Conservation (phyloP, 208 protist genomes). For the Crithidia mellificae region DNA sequence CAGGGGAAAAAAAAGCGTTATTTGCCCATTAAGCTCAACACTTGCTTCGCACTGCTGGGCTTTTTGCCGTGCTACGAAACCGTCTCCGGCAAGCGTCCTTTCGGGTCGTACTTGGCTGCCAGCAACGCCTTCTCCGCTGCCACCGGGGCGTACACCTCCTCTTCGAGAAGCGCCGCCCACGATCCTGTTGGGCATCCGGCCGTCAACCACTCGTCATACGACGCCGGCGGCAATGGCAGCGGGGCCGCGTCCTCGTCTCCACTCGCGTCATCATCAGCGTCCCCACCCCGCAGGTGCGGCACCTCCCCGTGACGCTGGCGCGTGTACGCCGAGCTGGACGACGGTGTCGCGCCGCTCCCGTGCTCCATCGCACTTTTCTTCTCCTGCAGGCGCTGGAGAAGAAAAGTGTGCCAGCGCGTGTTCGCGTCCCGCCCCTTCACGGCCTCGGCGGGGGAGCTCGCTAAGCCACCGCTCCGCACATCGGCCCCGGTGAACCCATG, state of each 20-base stretch:
- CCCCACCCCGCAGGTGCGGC: neutral
- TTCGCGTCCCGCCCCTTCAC: slow-evolving; percentile 8
- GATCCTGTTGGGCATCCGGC: slow-evolving; percentile 48
- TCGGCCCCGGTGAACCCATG: too few species aligned
- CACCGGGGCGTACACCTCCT: slow-evolving; percentile 64
- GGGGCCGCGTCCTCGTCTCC: slow-evolving; percentile 17
- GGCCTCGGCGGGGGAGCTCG: neutral
- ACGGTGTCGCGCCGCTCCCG: neutral
- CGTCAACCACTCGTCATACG: slow-evolving; percentile 63
- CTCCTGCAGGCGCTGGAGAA: slow-evolving; percentile 8
- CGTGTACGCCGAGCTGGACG: neutral
- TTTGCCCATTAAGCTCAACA: too few species aligned
- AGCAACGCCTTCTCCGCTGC: slow-evolving; percentile 53
- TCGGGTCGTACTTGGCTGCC: slow-evolving; percentile 52
- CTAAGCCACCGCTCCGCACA: neutral
- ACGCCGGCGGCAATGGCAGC: slow-evolving; percentile 14
- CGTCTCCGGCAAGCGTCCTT: neutral
- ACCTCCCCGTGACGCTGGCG: too few species aligned
- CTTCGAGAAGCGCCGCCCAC: slow-evolving; percentile 56
- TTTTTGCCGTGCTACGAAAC: neutral
- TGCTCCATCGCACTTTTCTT: neutral
- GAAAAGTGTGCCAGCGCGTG: slow-evolving; percentile 21
- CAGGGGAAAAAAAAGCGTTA: too few species aligned
- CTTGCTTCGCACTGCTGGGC: too few species aligned
- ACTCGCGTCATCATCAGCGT: neutral